A percentile compares a stretch with the other conserved stretches of the same genome.
These are phyloP conservation scores for Durusdinium trenchii DNA, from an alignment of 73 alveolate species.

Conservation along the genomic window DNA sequence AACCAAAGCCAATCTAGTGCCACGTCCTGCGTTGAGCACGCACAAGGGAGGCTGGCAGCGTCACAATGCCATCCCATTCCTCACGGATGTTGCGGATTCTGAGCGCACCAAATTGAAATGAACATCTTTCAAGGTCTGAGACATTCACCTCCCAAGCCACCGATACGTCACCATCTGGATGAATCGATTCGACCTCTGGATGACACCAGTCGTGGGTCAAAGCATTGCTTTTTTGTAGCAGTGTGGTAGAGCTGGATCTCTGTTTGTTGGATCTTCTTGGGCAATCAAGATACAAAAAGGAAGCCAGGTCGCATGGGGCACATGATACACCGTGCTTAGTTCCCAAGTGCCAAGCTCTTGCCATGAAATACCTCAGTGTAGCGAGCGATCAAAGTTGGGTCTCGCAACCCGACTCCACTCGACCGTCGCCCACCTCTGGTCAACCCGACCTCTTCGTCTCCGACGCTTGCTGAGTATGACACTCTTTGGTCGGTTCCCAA, in stretches of 20 bases:
- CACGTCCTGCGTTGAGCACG: too few species aligned
- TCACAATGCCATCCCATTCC: constrained; percentile 6
- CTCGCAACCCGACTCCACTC: background rate
- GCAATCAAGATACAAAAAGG: background rate
- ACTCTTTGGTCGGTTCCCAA: background rate
- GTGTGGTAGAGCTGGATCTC: background rate
- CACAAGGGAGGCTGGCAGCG: background rate
- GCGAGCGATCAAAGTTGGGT: too few species aligned
- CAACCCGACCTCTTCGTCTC: background rate
- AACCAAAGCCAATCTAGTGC: too few species aligned
- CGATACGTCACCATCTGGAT: background rate
- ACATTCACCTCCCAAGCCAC: background rate
- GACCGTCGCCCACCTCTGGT: background rate
- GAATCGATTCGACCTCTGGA: background rate
- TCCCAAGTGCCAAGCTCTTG: background rate
- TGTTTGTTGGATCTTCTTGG: background rate
- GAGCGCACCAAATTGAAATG: background rate
- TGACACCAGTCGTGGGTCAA: too few species aligned
- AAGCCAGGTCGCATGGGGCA: too few species aligned
- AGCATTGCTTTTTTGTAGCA: background rate
- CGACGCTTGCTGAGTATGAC: background rate
- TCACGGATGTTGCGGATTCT: background rate
- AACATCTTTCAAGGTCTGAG: background rate
- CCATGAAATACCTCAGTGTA: background rate
- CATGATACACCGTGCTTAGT: background rate